These are phyloP conservation scores for Amauroascus niger DNA, from an alignment of 2,329 filamentous ascomycete species.

Conservation along the genomic window DNA sequence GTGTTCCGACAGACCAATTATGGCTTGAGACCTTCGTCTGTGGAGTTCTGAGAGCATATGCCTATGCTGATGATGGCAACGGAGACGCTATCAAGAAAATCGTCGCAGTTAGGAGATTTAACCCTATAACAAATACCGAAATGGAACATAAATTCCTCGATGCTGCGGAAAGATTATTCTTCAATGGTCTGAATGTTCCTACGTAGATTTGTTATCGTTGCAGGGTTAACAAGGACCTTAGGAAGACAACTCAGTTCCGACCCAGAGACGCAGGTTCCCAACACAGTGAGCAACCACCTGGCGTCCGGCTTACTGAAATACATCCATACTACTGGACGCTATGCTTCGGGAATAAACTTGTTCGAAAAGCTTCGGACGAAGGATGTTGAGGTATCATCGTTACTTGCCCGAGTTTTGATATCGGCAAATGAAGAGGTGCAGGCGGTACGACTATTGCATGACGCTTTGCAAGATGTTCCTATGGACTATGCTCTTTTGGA, in stretches of 20 bases:
- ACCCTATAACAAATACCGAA: constrained; percentile 96
- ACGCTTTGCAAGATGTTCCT: constrained; percentile 78
- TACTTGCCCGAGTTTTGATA: constrained; percentile 82
- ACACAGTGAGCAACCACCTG: constrained; percentile 90
- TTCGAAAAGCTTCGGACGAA: constrained; percentile 90
- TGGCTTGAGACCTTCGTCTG: constrained; percentile 98
- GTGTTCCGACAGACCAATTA: constrained; percentile 81
- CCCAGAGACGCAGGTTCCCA: constrained; percentile 93
- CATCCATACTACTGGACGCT: constrained; percentile 88
- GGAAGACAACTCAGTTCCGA: constrained; percentile 95
- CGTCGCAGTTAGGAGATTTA: constrained; percentile 92
- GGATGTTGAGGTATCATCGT: constrained; percentile 86
- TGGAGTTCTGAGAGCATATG: constrained; percentile 86
- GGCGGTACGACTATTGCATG: constrained; percentile 76
- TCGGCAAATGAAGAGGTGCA: constrained; percentile 97
- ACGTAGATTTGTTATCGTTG: not conserved
- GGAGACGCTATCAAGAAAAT: constrained; percentile 94
- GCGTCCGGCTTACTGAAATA: constrained; percentile 90
- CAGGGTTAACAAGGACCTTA: constrained; percentile 32
- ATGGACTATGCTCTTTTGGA: constrained; percentile 98
- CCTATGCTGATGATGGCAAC: constrained; percentile 90
- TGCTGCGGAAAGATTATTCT: constrained; percentile 89
- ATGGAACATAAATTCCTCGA: constrained; percentile 93
- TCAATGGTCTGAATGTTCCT: constrained; percentile 56
- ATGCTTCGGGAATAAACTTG: constrained; percentile 89